Conservation (phyloP, 164 flowering plant species). For the Liriodendron chinense region DNA sequence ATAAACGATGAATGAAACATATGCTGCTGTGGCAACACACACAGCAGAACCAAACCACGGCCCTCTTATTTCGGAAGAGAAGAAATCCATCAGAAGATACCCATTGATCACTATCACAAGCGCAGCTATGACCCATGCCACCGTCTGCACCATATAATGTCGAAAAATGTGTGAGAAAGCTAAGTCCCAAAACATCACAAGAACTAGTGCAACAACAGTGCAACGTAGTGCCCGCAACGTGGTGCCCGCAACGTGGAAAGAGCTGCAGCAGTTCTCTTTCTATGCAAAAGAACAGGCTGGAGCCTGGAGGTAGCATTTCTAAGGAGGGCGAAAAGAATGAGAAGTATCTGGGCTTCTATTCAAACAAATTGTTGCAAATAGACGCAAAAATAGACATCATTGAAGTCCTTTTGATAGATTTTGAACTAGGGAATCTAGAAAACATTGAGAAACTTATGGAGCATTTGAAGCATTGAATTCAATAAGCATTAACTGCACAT, state of each 20-base stretch:
- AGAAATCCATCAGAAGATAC: constrained; percentile 75
- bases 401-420: no score
- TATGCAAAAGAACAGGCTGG: neutral
- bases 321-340: no score
- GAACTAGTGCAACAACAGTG: neutral
- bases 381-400: no score
- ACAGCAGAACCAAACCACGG: constrained; percentile 45
- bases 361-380: no score
- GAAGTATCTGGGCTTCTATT: no score
- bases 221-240: no score
- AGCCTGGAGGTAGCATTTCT: neutral
- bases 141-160: constrained; percentile 36
- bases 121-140: constrained; percentile 78
- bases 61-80: constrained; percentile 72
- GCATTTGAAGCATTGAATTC: no score
- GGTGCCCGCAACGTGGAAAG: neutral
- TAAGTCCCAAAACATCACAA: neutral
- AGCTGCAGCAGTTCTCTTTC: no score
- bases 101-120: constrained; percentile 87
- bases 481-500: no score
- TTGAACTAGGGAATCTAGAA: no score
- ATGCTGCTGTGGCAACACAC: constrained; percentile 43
- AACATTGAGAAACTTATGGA: no score
- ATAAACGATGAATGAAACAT: constrained; percentile 62
- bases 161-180: neutral